Evolutionary conservation across 2,329 filamentous ascomycete species (phyloP), one percentile per base, ranked within the genome.

Genomic region (Domatiomyces catenatus): DNA sequence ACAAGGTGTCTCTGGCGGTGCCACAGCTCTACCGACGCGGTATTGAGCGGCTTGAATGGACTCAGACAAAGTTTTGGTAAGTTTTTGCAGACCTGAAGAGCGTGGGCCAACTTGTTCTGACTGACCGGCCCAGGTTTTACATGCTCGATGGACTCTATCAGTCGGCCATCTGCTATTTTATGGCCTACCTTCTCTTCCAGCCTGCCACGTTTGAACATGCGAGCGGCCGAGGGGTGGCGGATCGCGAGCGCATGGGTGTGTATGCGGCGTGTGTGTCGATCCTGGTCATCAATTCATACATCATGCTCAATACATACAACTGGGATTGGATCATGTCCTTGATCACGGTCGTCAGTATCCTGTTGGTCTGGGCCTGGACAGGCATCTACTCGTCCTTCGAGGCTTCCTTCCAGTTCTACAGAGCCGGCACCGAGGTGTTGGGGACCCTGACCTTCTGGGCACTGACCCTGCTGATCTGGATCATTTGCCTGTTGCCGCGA

Each of bases 281-380:
- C 52, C 71, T 94, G 58, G 83, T 86, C 42, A 93, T 94, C 72
- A 98, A 98, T 67, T 71, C 83, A 52, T 98, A 96, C 71, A 86
- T 98, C 59, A 73, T 98, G 57, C 81, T 96, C 71, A 98, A 98
- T 69, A 93, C 86, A 0, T 96, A 94, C 67, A 80, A 90, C 54
- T 98, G 92, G 92, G 92, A 98, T 66, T 98, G 90, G 90, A 74
- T 98, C 61, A 93, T 93, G 69, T 68, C 89, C 19, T 71, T 94
- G 52, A 83, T 95, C 55, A 83, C 93, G 48, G 69, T 69, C 20
- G 76, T 96, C 66, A 94, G 88, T 68, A 84, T 84, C 55, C 66
- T 96, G 26, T 78, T 95, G 60, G 79, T 96, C 62, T 98, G 88
- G 74, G 84, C 94, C 71, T 96, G 92, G 88, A 95, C 92, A 5